Evolutionary conservation across 305 asterid genomes (phyloP).

Genomic region (Fraxinus dipetala): DNA sequence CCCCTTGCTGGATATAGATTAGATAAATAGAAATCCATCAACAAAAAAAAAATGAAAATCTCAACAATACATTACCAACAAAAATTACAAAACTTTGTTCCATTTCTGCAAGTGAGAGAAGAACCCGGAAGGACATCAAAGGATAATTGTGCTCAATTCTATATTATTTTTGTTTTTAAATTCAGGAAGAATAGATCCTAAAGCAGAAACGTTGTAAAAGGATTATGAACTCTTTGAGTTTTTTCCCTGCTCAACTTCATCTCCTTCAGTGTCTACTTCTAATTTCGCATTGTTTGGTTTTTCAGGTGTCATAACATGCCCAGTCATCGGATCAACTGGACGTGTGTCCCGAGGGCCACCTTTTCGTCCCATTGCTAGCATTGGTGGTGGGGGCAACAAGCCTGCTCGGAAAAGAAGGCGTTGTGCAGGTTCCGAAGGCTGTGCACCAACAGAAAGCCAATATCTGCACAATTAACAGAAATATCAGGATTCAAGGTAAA

Average conservation of each 20-base stretch:
- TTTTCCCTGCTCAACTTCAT: constrained; percentile 33
- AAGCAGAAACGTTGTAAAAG: not conserved
- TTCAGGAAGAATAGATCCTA: not conserved
- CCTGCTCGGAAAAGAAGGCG: constrained; percentile 77
- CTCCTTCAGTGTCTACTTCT: constrained; percentile 28
- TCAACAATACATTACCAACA: not conserved
- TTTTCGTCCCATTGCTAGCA: constrained; percentile 80
- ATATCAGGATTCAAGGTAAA: not conserved
- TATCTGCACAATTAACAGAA: constrained; percentile 45
- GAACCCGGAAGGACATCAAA: not conserved
- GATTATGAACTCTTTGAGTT: constrained; percentile 14
- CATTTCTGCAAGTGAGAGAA: constrained; percentile 2
- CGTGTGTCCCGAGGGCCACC: constrained; percentile 85
- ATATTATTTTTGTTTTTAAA: not conserved
- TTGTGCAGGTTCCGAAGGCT: constrained; percentile 76
- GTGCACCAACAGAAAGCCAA: constrained; percentile 90
- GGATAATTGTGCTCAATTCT: not conserved
- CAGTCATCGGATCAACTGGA: constrained; percentile 75
- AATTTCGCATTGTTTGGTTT: constrained; percentile 16
- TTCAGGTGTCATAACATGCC: constrained; percentile 44
- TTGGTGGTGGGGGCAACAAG: constrained; percentile 73
- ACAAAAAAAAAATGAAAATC: not conserved
- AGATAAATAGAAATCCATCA: not conserved
- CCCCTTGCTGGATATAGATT: not conserved
- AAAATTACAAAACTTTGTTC: not conserved